Evolutionary conservation across 352 stramenopile species (phyloP), one percentile per base, ranked within the genome.

Genomic region (Phytophthora kernoviae): DNA sequence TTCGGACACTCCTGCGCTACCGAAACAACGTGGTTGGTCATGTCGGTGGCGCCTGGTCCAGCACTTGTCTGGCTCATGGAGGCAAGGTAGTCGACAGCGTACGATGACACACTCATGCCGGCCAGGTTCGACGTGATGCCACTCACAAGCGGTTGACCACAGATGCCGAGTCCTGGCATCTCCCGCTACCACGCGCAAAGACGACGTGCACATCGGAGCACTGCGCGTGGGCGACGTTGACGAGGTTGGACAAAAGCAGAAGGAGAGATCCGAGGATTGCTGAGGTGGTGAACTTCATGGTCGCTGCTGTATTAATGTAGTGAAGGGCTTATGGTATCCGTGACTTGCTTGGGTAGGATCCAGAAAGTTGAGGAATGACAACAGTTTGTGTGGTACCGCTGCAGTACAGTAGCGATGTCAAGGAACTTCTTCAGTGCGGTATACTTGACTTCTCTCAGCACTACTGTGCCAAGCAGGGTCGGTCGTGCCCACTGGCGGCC

Each of bases 91-190:
- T n/a, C n/a, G n/a, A n/a, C n/a, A n/a, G n/a, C n/a, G n/a, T n/a
- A 81, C 8, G 61, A 68, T 11, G 54, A 69, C 33, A 79, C 63
- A 24, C 49, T 75, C 67, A 70, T 77, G n/a, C n/a, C n/a, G n/a
- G n/a, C n/a, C n/a, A n/a, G n/a, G n/a, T n/a, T n/a, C n/a, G n/a
- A n/a, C n/a, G 50, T 65, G 51, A 80, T 68, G 18, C 48, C 65
- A 9, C 46, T 67, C 15, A 73, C 58, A 11, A 80, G 56, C 1
- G 71, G 68, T 20, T 66, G 46, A 14, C 71, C 71, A 18, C 54
- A 66, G 14, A 69, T 62, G 5, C 71, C 71, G 11, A 77, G 49
- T 5, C 71, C 71, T 9, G 33, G 30, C 42, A 65, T 57, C 44
- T 80, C 63, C 49, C 48, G 11, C 55, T 80, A 12, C 71, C 71